These are phyloP conservation scores for Camellia granthamiana DNA, from an alignment of 148 eudicot genomes.

Conservation along the genomic window DNA sequence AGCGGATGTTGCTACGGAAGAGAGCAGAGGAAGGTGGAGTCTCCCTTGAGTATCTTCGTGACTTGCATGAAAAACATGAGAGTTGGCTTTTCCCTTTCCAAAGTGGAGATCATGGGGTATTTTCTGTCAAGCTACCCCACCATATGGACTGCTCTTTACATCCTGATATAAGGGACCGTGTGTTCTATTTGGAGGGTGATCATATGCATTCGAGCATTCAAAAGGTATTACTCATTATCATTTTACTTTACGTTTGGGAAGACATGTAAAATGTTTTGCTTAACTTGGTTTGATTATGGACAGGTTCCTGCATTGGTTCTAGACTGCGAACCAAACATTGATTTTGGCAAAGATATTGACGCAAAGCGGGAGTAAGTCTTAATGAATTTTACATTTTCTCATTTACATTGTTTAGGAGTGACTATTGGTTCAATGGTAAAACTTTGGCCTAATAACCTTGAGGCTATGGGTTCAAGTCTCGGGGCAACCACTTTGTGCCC, in stretches of 20 bases:
- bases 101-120: slow-evolving; percentile 67
- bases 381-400: background rate
- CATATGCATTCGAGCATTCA: slow-evolving; percentile 92
- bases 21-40: slow-evolving; percentile 93
- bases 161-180: slow-evolving; percentile 77
- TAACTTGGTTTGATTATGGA: slow-evolving; percentile 8
- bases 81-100: slow-evolving; percentile 87
- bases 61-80: slow-evolving; percentile 90
- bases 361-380: slow-evolving; percentile 79
- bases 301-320: slow-evolving; percentile 95
- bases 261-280: background rate
- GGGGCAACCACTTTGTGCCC: no score
- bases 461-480: no score
- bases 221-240: slow-evolving; percentile 1
- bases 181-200: slow-evolving; percentile 76
- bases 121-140: slow-evolving; percentile 65
- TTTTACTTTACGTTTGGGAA: background rate
- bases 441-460: no score
- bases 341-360: slow-evolving; percentile 78
- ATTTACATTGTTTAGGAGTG: background rate
- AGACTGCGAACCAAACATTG: slow-evolving; percentile 88
- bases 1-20: slow-evolving; percentile 83
- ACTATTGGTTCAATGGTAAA: no score
- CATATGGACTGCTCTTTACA: slow-evolving; percentile 49
- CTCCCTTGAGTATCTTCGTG: slow-evolving; percentile 76